phyloP scores from a whole-genome alignment of 306 rosid species.

The Quercus suber region DNA sequence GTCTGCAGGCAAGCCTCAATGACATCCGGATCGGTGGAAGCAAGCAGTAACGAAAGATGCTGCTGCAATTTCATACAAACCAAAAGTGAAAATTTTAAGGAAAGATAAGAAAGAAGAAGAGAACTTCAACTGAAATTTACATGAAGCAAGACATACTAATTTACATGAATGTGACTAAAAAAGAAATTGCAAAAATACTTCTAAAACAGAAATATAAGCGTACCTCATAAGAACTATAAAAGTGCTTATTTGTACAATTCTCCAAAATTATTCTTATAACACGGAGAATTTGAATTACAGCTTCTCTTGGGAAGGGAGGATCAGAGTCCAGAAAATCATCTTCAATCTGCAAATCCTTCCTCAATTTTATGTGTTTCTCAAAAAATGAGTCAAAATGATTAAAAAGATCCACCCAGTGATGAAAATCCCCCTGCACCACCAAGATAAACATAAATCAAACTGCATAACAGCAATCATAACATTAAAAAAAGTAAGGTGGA shows the following conservation, averaged over 20 bases:
- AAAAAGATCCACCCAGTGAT: conserved; percentile 98
- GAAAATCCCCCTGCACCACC: conserved; percentile 89
- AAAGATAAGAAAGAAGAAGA: neutral
- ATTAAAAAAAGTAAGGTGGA: conserved; percentile 22
- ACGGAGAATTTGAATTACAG: conserved; percentile 89
- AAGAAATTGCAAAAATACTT: neutral
- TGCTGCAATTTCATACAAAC: conserved; percentile 68
- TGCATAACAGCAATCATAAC: conserved; percentile 20
- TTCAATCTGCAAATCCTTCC: conserved; percentile 92
- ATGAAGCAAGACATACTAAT: neutral
- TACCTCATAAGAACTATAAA: conserved; percentile 96
- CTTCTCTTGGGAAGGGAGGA: conserved; percentile 90
- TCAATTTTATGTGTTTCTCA: conserved; percentile 83
- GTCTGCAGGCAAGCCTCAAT: conserved; percentile 95
- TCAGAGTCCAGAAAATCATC: conserved; percentile 68
- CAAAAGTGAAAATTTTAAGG: conserved; percentile 11
- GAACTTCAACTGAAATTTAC: neutral
- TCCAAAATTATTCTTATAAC: conserved; percentile 87
- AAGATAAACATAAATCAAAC: conserved; percentile 34
- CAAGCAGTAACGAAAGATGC: conserved; percentile 93
- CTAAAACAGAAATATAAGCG: neutral
- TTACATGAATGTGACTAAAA: neutral
- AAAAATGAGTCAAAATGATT: conserved; percentile 96
- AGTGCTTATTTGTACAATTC: conserved; percentile 94
- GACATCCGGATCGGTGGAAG: conserved; percentile 92